A percentile compares a stretch with the other conserved stretches of the same genome.
These are phyloP conservation scores for Sporisorium graminicola DNA, from an alignment of 1,284 basidiomycete genomes.

Conservation along the genomic window DNA sequence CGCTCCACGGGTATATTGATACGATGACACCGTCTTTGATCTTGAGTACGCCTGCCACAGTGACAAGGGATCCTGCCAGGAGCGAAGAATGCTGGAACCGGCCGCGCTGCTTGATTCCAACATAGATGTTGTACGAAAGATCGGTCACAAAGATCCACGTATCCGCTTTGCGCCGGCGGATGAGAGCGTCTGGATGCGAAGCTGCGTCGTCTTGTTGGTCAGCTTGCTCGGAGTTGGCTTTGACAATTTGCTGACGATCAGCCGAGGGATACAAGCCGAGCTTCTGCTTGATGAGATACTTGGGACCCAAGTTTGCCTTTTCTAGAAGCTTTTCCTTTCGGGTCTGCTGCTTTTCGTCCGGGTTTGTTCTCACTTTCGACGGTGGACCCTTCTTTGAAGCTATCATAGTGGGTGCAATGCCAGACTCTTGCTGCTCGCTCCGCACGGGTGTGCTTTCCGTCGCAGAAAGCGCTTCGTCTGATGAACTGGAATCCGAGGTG, in stretches of 20 bases:
- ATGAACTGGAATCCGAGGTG: slow-evolving; percentile 25
- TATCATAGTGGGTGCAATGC: neutral
- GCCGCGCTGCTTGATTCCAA: slow-evolving; percentile 57
- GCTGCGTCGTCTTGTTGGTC: neutral
- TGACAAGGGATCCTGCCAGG: slow-evolving; percentile 48
- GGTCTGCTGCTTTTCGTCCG: slow-evolving; percentile 44
- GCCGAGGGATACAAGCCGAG: slow-evolving; percentile 40
- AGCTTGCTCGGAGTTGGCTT: slow-evolving; percentile 10
- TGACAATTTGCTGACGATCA: slow-evolving; percentile 41
- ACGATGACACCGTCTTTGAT: slow-evolving; percentile 54
- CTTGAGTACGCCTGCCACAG: slow-evolving; percentile 52
- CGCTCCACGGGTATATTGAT: slow-evolving; percentile 54
- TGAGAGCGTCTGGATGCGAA: slow-evolving; percentile 34
- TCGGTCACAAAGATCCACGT: slow-evolving; percentile 57
- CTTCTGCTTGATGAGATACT: slow-evolving; percentile 48
- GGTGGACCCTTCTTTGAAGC: neutral
- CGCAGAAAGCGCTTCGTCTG: neutral
- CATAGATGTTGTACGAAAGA: slow-evolving; percentile 49
- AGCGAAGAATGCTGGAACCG: slow-evolving; percentile 57
- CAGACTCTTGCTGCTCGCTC: neutral
- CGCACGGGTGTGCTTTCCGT: neutral
- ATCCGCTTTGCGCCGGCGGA: slow-evolving; percentile 36
- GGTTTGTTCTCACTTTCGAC: neutral
- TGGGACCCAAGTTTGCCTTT: slow-evolving; percentile 46
- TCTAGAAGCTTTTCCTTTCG: slow-evolving; percentile 40